These are phyloP conservation scores for Isatis tinctoria DNA, from an alignment of 345 rosid genomes.

Conservation along the genomic window DNA sequence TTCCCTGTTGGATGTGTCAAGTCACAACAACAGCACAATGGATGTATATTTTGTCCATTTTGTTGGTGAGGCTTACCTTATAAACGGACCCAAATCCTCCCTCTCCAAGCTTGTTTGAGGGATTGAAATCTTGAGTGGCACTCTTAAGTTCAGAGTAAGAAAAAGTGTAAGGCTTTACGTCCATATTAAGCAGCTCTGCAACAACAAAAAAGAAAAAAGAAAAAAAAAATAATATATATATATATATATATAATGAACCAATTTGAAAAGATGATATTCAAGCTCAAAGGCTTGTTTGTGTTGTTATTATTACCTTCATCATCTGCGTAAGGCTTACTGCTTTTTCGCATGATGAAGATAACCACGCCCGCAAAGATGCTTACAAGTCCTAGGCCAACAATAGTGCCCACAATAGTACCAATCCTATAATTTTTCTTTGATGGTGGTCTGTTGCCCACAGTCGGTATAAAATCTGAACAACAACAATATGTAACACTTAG, in stretches of 20 bases:
- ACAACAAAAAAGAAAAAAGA: background rate
- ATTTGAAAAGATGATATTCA: background rate
- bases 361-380: constrained; percentile 29
- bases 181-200: constrained; percentile 50
- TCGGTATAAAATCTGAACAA: background rate
- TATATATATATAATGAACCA: no score
- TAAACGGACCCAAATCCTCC: constrained; percentile 59
- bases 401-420: background rate
- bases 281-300: background rate
- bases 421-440: background rate
- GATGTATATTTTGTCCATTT: background rate
- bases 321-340: constrained; percentile 31
- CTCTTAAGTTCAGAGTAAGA: constrained; percentile 49
- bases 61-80: constrained; percentile 32
- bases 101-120: constrained; percentile 48
- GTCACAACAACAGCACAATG: background rate
- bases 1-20: constrained; percentile 28
- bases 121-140: constrained; percentile 55
- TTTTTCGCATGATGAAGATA: constrained; percentile 33
- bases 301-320: constrained; percentile 47
- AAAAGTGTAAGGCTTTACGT: constrained; percentile 54
- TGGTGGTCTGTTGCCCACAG: background rate
- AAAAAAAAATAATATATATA: no score
- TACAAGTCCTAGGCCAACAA: constrained; percentile 13
- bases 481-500: background rate